Evolutionary conservation across 371 early-diverging fungal species (phyloP).

Genomic region (Apophysomyces elegans): DNA sequence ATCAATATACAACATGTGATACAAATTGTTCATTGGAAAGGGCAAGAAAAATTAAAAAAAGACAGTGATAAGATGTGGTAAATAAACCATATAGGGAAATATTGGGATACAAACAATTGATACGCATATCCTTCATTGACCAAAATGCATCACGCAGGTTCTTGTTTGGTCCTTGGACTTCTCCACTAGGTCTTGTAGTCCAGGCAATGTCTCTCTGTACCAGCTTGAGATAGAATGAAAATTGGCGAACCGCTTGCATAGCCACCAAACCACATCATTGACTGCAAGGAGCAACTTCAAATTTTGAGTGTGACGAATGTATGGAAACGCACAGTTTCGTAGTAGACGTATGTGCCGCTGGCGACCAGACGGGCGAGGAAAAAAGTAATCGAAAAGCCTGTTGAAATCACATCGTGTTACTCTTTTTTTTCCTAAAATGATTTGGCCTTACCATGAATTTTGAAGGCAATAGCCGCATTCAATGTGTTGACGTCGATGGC

Average conservation of each 20-base stretch:
- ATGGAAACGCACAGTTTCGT: conserved; percentile 15
- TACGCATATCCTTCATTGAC: not conserved
- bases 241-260: not conserved
- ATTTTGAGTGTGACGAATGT: not conserved
- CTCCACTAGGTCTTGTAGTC: not conserved
- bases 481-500: conserved; percentile 33
- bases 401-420: not conserved
- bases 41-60: not conserved
- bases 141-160: not conserved
- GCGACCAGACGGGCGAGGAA: conserved; percentile 12
- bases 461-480: conserved; percentile 27
- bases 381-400: conserved; percentile 19
- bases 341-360: conserved; percentile 13
- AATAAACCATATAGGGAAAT: not conserved
- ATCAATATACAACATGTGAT: too few relatives aligned
- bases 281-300: conserved; percentile 3
- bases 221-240: not conserved
- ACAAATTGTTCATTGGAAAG: not conserved
- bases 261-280: conserved; percentile 9
- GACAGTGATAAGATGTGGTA: not conserved
- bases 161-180: not conserved
- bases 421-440: not conserved
- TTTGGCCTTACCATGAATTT: conserved; percentile 26
- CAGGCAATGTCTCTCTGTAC: not conserved
- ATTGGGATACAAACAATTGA: not conserved